Base-by-base conservation (phyloP, 164 flowering plant species). In the Hamamelis virginiana region DNA sequence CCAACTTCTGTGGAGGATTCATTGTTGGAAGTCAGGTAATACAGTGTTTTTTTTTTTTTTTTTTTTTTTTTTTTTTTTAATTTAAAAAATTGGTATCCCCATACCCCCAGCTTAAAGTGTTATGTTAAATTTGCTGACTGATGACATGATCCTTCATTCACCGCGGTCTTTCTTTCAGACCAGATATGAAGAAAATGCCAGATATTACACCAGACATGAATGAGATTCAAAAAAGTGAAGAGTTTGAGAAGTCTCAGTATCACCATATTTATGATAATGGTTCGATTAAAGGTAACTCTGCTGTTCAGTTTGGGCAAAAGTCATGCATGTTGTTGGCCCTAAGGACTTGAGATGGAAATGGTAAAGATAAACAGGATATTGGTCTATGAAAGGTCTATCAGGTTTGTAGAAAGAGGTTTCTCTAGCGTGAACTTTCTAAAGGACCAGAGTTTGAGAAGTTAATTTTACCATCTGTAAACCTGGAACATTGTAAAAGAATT, bases 201-300 rank as follows among this genome's bases (percentile, higher is more conserved):
- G 43, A 43, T 21, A 16, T 43, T 38, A 52, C 9, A 23, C 55
- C 26, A 22, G 63, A 70, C 27, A 9, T 58, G 44, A 68, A 60
- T 41, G 61, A 16, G 23, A 59, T 70, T 67, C 65, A 64, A 57
- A 69, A 65, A 45, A 55, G 9, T 58, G 75, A 71, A 38, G 60
- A 51, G 38, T 43, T 68, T 23, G 43, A 52, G 26, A 64, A 70
- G 43, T 53, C 71, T 5, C 60, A 68, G 21, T 46, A n/a, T 65
- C 26, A 23, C 16, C 58, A 56, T 11, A 27, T 59, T 28, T 55
- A 41, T 48, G 38, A 44, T 56, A 21, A 63, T 13, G 72, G 69
- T 45, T 48, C 74, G 26, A 59, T 41, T 67, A 70, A 80, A 77
- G 82, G 85, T 85, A 75, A 16, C 25, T 26, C 10, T 16, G n/a